Evolutionary conservation across 1,139 yeast genomes (phyloP).

Genomic region (Candida sanyaensis): DNA sequence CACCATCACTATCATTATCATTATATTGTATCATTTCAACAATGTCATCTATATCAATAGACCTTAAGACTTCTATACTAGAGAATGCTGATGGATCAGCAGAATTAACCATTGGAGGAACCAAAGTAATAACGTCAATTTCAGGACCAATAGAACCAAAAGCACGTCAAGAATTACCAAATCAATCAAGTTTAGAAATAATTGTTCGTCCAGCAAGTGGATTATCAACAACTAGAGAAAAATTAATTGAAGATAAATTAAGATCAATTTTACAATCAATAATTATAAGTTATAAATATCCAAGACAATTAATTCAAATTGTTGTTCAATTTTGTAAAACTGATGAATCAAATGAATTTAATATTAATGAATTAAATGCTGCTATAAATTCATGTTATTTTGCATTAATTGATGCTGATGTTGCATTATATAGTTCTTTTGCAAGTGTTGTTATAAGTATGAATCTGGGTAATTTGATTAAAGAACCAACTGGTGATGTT

Average conservation of each 20-base stretch:
- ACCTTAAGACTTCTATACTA: slow-evolving; percentile 36
- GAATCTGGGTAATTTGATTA: slow-evolving; percentile 25
- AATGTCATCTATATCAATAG: slow-evolving; percentile 11
- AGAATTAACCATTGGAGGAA: slow-evolving; percentile 32
- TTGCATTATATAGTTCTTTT: slow-evolving; percentile 65
- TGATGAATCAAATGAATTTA: slow-evolving; percentile 25
- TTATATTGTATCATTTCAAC: neutral
- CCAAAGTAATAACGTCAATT: slow-evolving; percentile 69
- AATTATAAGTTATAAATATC: slow-evolving; percentile 68
- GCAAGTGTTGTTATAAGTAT: slow-evolving; percentile 54
- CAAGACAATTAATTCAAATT: slow-evolving; percentile 82
- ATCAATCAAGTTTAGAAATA: slow-evolving; percentile 76
- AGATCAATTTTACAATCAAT: slow-evolving; percentile 61
- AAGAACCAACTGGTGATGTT: slow-evolving; percentile 46
- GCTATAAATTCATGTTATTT: slow-evolving; percentile 71
- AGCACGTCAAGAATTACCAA: slow-evolving; percentile 81
- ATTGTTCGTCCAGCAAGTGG: slow-evolving; percentile 80
- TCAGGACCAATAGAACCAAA: slow-evolving; percentile 92
- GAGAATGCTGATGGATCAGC: slow-evolving; percentile 82
- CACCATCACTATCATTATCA: neutral
- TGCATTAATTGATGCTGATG: slow-evolving; percentile 79
- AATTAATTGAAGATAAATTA: slow-evolving; percentile 70
- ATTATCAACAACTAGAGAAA: slow-evolving; percentile 75
- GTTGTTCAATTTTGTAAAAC: slow-evolving; percentile 78
- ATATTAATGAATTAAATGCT: slow-evolving; percentile 62